phyloP scores from a whole-genome alignment of 2,329 filamentous ascomycete genomes.

The Paecilomyces fulvus region DNA sequence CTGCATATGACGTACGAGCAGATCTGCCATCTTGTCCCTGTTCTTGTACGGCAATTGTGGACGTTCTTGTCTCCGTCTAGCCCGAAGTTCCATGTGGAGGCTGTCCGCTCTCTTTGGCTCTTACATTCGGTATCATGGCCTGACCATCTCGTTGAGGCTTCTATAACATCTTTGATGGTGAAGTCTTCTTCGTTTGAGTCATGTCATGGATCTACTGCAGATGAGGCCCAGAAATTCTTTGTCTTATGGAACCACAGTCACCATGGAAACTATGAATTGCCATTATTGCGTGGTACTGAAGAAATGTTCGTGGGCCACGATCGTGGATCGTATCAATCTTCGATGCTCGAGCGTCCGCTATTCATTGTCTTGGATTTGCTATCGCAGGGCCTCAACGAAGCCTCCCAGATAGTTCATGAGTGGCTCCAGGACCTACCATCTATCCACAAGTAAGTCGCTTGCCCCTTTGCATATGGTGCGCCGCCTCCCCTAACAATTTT shows the following conservation, averaged over 20 bases:
- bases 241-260: slow-evolving; percentile 37
- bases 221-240: slow-evolving; percentile 32
- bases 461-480: background rate
- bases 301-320: slow-evolving; percentile 14
- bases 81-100: slow-evolving; percentile 91
- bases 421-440: slow-evolving; percentile 61
- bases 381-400: slow-evolving; percentile 60
- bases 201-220: slow-evolving; percentile 21
- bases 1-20: slow-evolving; percentile 33
- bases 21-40: slow-evolving; percentile 55
- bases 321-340: slow-evolving; percentile 31
- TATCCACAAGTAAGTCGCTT: slow-evolving; percentile 39
- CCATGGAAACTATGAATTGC: slow-evolving; percentile 28
- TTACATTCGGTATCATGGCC: slow-evolving; percentile 63
- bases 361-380: slow-evolving; percentile 75
- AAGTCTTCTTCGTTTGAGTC: slow-evolving; percentile 27
- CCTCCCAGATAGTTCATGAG: slow-evolving; percentile 66
- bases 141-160: slow-evolving; percentile 70
- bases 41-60: slow-evolving; percentile 69
- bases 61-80: slow-evolving; percentile 67
- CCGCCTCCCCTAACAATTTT: background rate
- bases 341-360: slow-evolving; percentile 70
- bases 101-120: slow-evolving; percentile 77
- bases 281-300: slow-evolving; percentile 22
- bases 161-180: slow-evolving; percentile 62